A percentile compares a stretch with the other conserved stretches of the same genome.
These are phyloP conservation scores for Leptographium flavum DNA, from an alignment of 2,329 filamentous ascomycete species.

Conservation along the genomic window DNA sequence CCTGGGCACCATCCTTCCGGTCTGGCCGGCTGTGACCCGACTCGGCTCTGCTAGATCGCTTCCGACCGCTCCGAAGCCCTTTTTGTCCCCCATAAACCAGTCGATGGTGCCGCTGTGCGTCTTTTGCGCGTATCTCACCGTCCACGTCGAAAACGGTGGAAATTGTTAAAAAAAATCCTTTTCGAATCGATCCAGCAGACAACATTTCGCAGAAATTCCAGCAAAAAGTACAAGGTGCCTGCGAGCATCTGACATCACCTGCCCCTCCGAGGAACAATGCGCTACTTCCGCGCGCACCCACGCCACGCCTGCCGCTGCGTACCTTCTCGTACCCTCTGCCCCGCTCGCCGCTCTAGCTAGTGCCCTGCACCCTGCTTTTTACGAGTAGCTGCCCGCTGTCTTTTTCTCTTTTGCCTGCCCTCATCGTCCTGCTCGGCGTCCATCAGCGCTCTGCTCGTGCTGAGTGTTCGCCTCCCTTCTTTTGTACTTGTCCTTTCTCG, in stretches of 20 bases:
- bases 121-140: too few relatives aligned
- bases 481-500: neutral
- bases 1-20: neutral
- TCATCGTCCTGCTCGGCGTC: neutral
- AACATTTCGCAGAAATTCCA: too few relatives aligned
- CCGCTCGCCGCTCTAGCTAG: neutral
- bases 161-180: too few relatives aligned
- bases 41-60: neutral
- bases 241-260: too few relatives aligned
- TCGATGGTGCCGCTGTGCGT: too few relatives aligned
- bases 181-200: too few relatives aligned
- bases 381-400: neutral
- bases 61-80: neutral
- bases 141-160: too few relatives aligned
- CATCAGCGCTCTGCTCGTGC: neutral
- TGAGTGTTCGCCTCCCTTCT: slow-evolving; percentile 3
- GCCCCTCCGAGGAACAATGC: neutral
- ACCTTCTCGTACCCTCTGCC: neutral
- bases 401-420: neutral
- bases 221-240: too few relatives aligned
- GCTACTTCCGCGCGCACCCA: neutral
- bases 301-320: neutral
- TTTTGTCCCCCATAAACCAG: too few relatives aligned
- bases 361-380: neutral
- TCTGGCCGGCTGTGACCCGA: neutral